Evolutionary conservation across 2,329 filamentous ascomycete species (phyloP), one percentile per base, ranked within the genome.

Genomic region (Pyrenochaeta sp.): DNA sequence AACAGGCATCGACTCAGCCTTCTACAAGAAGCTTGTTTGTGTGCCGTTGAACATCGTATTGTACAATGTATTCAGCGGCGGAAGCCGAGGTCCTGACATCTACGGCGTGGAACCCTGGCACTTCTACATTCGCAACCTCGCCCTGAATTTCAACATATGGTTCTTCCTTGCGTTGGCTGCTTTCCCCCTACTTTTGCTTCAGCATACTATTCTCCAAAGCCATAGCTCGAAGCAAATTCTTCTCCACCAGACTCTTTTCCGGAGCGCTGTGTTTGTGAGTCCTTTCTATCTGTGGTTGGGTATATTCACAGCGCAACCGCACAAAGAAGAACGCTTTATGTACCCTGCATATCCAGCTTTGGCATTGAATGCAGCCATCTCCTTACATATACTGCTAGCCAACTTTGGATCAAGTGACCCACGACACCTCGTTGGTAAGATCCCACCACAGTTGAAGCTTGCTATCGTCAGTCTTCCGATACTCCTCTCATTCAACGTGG

Each of bases 241-340:
- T 1, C 73, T 96, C 41, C 86, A n/a, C n/a, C n/a, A 88, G 53
- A 88, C 85, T 1, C 81, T 88, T 1, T 73, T 96, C 41, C 86
- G 91, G 23, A 89, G 87, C 7, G 62, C 95, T 34, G 82, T 93
- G 14, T 90, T 96, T 55, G 77, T 93, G 40, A 75, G 83, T 1
- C 94, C 94, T 0, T 96, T 97, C 72, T 99, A 97, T 68, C 80
- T 96, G 65, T 99, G 94, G 94, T 81, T 99, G 19, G 82, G 74
- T 3, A 94, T 97, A 51, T 97, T 99, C 74, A 93, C 89, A 0
- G 68, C 88, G 7, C 94, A 99, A 67, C 90, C 94, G 11, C 94
- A 99, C 74, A 99, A 99, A 65, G 94, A 99, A 69, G 94, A 99
- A 73, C 82, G 94, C 6, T 99, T 99, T 76, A 97, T 99, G 92